A percentile compares a stretch with the other conserved stretches of the same genome.
Evolutionary conservation across 2,329 filamentous ascomycete genomes (phyloP).

Genomic region (Fusarium oxysporum): DNA sequence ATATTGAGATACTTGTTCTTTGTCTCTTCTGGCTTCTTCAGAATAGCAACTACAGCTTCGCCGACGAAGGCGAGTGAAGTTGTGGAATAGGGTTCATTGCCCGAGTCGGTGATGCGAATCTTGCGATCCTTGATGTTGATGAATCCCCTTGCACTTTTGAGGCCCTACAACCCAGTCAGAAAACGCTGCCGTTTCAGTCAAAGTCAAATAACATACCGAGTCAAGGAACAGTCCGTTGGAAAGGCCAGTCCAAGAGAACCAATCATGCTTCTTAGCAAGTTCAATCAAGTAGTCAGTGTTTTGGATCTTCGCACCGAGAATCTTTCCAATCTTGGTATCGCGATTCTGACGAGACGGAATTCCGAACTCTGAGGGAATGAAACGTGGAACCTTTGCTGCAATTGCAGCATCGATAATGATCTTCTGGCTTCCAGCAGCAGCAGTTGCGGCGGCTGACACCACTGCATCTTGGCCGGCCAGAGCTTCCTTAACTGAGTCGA

Average conservation of each 20-base stretch:
- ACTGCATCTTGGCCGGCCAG: not conserved
- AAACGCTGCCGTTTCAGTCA: fast-evolving
- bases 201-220: not conserved
- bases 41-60: not conserved
- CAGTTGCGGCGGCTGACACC: not conserved
- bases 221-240: constrained; percentile 9
- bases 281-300: constrained; percentile 22
- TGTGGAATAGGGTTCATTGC: constrained; percentile 9
- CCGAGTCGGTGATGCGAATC: constrained; percentile 15
- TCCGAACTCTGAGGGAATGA: constrained; percentile 15
- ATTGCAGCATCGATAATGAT: constrained; percentile 1
- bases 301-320: not conserved
- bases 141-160: not conserved
- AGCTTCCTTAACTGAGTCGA: not conserved
- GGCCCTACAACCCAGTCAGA: not conserved
- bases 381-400: not conserved
- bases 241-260: constrained; percentile 10
- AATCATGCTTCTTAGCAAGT: constrained; percentile 7
- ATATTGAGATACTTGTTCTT: constrained; percentile 10
- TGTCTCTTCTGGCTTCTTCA: not conserved
- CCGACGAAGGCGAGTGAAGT: not conserved
- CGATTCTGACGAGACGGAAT: constrained; percentile 7
- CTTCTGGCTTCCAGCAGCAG: not conserved
- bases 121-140: constrained; percentile 4
- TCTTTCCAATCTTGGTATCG: constrained; percentile 1